phyloP scores from a whole-genome alignment of 345 rosid species.

The Hibiscus syriacus region DNA sequence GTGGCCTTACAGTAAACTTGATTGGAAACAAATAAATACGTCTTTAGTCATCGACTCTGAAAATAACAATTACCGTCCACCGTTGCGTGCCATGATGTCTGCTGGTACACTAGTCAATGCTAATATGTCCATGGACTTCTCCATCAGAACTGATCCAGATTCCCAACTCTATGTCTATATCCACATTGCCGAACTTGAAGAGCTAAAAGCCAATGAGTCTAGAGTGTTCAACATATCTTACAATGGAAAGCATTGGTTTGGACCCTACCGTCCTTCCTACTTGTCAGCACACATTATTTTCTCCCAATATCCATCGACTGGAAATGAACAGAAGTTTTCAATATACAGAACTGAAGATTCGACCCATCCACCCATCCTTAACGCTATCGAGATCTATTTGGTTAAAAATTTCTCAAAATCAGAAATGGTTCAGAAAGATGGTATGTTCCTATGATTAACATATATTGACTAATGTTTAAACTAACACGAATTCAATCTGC shows the following conservation, averaged over 20 bases:
- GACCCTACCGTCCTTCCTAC: slow-evolving; percentile 7
- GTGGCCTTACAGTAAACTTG: background rate
- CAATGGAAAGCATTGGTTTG: slow-evolving; percentile 2
- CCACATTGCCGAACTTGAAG: slow-evolving; percentile 24
- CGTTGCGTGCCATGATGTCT: slow-evolving; percentile 18
- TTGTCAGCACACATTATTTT: background rate
- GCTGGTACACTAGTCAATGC: slow-evolving; percentile 9
- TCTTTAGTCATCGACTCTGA: background rate
- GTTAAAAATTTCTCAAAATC: slow-evolving; percentile 10
- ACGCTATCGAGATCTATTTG: slow-evolving; percentile 10
- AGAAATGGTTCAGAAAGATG: slow-evolving; percentile 21
- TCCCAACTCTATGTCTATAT: slow-evolving; percentile 18
- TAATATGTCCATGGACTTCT: slow-evolving; percentile 8
- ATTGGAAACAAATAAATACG: slow-evolving; percentile 2
- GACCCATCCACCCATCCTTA: slow-evolving; percentile 27
- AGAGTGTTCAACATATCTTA: slow-evolving; percentile 20
- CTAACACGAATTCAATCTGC: background rate
- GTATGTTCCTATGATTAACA: background rate
- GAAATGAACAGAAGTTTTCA: slow-evolving; percentile 8
- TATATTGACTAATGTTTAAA: too few species aligned
- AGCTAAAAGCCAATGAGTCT: slow-evolving; percentile 8
- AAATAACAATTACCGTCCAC: background rate
- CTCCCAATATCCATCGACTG: background rate
- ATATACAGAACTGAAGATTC: slow-evolving; percentile 12
- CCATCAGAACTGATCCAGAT: background rate